Evolutionary conservation across 805 yeast species (phyloP), one percentile per base, ranked within the genome.

Genomic region (Candida bentonensis): DNA sequence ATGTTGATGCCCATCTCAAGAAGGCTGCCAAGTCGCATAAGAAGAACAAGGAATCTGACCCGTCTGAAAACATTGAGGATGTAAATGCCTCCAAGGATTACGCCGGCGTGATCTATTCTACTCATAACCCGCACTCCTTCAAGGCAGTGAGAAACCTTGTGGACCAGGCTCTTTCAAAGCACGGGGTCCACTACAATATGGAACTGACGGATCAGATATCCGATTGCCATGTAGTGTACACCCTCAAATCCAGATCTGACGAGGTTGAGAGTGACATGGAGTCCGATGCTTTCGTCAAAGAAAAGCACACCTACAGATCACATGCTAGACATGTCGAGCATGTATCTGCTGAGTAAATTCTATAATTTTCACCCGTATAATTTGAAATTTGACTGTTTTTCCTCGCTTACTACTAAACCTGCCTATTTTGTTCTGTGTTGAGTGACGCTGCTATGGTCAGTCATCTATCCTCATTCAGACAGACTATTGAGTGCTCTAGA

Each of bases 111-210:
- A 30, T 5, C 7, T 30, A 30, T 15, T 30, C 36, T 7, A 30
- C 36, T 7, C 36, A 30, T 15, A 30, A 30, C 20, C 20, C 36
- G 5, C 13, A 9, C 17, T 30, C 36, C n/a, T 30, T 30, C 36
- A 30, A 30, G 36, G 36, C 36, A 9, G 17, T 30, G 5, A 9
- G 36, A n/a, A 30, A 30, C 36, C 36, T 30, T 9, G 36, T 30
- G 7, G 36, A 30, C 17, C 36, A 30, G 17, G 36, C 36, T 17
- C 20, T 9, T 9, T 30, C 36, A 9, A 30, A 30, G 36, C 7
- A 30, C 17, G 36, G 36, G 5, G 36, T 30, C 36, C 36, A 30
- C n/a, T 30, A 30, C 36, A 30, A 30, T 30, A 30, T 30, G 36
- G 36, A 30, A 15, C 36, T 30, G 36, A 30, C 20, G 7, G 36